Conservation (phyloP, 495 filamentous ascomycete genomes). For the Xeromyces bisporus region DNA sequence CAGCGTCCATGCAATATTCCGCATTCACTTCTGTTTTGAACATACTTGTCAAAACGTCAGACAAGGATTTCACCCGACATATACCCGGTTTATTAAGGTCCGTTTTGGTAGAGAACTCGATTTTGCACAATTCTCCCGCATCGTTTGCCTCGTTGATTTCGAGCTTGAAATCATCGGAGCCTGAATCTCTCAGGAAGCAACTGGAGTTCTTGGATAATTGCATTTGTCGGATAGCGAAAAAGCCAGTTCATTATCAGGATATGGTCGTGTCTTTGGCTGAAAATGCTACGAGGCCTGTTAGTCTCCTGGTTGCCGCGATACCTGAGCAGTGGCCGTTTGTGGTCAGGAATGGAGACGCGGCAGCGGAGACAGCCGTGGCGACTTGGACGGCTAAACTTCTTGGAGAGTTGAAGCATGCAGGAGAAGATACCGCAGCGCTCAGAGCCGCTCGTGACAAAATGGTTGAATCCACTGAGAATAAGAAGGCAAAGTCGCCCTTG, state of each 20-base stretch:
- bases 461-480: conserved; percentile 18
- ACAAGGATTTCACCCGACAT: conserved; percentile 18
- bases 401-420: conserved; percentile 25
- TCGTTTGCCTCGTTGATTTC: conserved; percentile 22
- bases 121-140: conserved; percentile 13
- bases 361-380: conserved; percentile 24
- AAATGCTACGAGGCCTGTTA: conserved; percentile 18
- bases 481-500: conserved; percentile 20
- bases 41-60: conserved; percentile 19
- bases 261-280: conserved; percentile 20
- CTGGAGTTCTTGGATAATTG: conserved; percentile 65
- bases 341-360: conserved; percentile 27
- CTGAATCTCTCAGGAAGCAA: conserved; percentile 14
- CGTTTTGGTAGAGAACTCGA: conserved; percentile 21
- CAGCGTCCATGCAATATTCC: conserved; percentile 29
- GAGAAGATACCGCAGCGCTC: conserved; percentile 25
- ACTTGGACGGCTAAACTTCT: conserved; percentile 37
- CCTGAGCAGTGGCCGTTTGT: conserved; percentile 65
- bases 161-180: conserved; percentile 28
- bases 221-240: conserved; percentile 46
- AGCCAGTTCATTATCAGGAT: conserved; percentile 60
- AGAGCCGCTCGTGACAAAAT: conserved; percentile 25
- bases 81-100: conserved; percentile 17
- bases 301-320: conserved; percentile 45
- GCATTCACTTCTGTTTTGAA: conserved; percentile 31